Evolutionary conservation across 257 asterid genomes (phyloP).

Genomic region (Thymus quinquecostatus): DNA sequence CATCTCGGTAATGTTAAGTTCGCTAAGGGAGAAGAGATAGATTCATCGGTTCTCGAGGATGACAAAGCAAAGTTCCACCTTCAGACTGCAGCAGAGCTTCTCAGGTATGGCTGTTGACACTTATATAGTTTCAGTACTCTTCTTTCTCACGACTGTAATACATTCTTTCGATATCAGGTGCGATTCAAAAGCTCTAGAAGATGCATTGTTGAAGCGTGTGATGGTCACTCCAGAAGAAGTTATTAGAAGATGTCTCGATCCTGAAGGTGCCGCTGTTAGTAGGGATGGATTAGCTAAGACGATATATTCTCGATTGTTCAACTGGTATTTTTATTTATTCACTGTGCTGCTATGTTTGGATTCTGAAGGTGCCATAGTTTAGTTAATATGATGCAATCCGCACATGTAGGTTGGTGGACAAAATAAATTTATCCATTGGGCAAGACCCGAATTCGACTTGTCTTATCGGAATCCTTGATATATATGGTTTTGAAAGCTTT

Average conservation of each 20-base stretch:
- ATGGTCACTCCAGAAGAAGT: conserved; percentile 98
- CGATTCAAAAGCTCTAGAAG: conserved; percentile 66
- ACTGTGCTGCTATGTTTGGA: conserved; percentile 17
- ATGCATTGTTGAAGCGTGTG: conserved; percentile 87
- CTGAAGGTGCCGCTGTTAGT: conserved; percentile 76
- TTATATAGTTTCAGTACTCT: conserved; percentile 21
- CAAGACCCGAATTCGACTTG: conserved; percentile 75
- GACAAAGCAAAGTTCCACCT: conserved; percentile 83
- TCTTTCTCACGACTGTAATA: conserved; percentile 8
- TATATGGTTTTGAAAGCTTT: conserved; percentile 95
- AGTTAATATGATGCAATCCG: conserved; percentile 32
- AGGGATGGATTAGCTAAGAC: conserved; percentile 96
- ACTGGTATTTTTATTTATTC: conserved; percentile 55
- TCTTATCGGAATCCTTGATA: conserved; percentile 92
- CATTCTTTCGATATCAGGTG: conserved; percentile 55
- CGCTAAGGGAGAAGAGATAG: conserved; percentile 69
- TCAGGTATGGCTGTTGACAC: conserved; percentile 51
- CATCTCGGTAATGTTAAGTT: conserved; percentile 87
- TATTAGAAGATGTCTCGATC: conserved; percentile 92
- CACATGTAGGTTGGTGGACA: conserved; percentile 80
- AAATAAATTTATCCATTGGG: conserved; percentile 83
- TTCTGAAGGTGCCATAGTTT: neutral
- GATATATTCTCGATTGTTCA: conserved; percentile 80
- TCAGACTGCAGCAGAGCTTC: conserved; percentile 77
- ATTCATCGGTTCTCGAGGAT: conserved; percentile 78